Evolutionary conservation across 805 yeast genomes (phyloP), one percentile per base, ranked within the genome.

Genomic region (Schizosaccharomyces osmophilus): DNA sequence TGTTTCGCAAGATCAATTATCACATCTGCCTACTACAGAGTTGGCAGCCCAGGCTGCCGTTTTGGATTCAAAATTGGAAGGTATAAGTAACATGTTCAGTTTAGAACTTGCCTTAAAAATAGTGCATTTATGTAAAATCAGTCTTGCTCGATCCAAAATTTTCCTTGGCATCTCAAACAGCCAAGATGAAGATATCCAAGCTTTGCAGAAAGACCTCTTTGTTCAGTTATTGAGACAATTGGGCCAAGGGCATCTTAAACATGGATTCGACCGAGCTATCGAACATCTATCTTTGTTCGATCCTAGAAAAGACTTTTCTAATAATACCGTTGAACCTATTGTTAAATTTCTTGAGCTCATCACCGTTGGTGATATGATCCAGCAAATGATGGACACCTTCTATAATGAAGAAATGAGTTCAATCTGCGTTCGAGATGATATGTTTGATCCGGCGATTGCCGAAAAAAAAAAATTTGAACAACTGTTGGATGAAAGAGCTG

Each of bases 361-460:
- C 43, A 93, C 89, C 66, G 82, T 87, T 63, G 97, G 96, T 4
- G 98, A 90, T 70, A 74, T 90, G 62, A 86, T 93, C 26, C 83
- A 87, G 67, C 97, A 90, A 69, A 87, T 90, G 94, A 73, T 89
- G 55, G 88, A 85, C 61, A 86, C 87, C 5, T 93, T 93, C 66
- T 90, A 87, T 72, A 84, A 85, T 66, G 89, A 86, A 69, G 97
- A 90, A 69, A 76, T 90, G 65, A 75, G 75, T 1, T 73, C 75
- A 55, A 76, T 87, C 26, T 80, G 87, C 32, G 82, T 83, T 66
- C 79, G 82, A 62, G 85, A 83, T 64, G 95, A 93, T 64, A 86
- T 89, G 67, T 75, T 87, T 61, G 82, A 86, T 63, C 83, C 83
- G 5, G 78, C 90, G 6, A 79, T 87, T 59, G 86, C 83, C 66